Conservation (phyloP, 2,329 filamentous ascomycete genomes). For the Hypoxylon sp. region DNA sequence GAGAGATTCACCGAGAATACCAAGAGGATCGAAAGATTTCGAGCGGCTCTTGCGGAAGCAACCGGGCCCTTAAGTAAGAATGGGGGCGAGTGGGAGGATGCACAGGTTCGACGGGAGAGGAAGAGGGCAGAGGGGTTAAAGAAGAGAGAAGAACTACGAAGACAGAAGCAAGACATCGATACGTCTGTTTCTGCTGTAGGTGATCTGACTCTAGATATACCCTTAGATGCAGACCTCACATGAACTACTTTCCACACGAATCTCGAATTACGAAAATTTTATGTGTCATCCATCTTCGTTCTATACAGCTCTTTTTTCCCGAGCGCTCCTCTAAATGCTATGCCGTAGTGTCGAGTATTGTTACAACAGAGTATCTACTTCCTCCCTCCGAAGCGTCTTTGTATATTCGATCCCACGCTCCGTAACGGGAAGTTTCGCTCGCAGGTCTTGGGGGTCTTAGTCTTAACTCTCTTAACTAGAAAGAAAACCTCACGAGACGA, state of each 20-base stretch:
- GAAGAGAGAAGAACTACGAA: constrained; percentile 62
- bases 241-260: constrained; percentile 37
- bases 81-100: constrained; percentile 69
- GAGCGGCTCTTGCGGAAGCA: constrained; percentile 62
- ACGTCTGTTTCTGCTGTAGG: constrained; percentile 23
- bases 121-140: constrained; percentile 72
- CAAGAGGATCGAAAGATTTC: constrained; percentile 77
- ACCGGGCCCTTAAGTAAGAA: constrained; percentile 52
- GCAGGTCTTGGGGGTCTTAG: too few relatives aligned
- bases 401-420: background rate
- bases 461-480: too few relatives aligned
- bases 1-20: constrained; percentile 80
- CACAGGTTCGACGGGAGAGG: constrained; percentile 65
- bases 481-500: constrained; percentile 63
- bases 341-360: constrained; percentile 49
- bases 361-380: constrained; percentile 48
- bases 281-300: constrained; percentile 35
- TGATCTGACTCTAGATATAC: constrained; percentile 40
- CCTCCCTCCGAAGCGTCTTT: background rate
- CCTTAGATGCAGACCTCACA: constrained; percentile 48
- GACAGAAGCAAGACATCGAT: constrained; percentile 19
- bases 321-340: constrained; percentile 48
- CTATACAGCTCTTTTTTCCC: constrained; percentile 49
- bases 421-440: background rate
- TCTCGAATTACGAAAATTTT: background rate